Base-by-base conservation (phyloP, 108 stramenopile species). In the Fragilariopsis cylindrus region DNA sequence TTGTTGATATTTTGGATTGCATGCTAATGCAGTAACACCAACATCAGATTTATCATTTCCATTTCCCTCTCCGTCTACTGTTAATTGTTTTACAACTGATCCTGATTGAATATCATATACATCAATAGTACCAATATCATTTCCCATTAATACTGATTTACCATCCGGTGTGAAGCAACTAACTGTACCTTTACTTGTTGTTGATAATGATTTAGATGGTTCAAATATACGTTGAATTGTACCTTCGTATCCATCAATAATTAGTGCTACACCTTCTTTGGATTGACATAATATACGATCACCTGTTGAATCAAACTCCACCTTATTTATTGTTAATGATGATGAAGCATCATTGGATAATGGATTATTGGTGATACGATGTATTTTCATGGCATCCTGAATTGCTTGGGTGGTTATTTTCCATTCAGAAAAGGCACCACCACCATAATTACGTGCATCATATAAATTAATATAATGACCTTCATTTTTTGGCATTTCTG, bases 351-450 rank as follows among this genome's bases (percentile, higher is more conserved):
- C 30, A 15, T 0, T 63, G 4, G 21, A 47, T 19, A 45, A 41
- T 11, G 65, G 44, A 15, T 42, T 42, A 13, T 42, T 42, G 19
- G 45, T 3, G 39, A 80, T 55, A 4, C 74, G 69, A 8, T 80
- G 79, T 3, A 74, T 71, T 15, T 4, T 19, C 79, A 90, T 79
- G 18, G 86, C 84, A 49, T 84, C 68, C 72, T 88, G 81, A 6
- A 95, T 65, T 18, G 77, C 78, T 13, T 80, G 45, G 18, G 76
- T 78, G 2, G 74, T 54, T 4, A 91, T 78, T 71, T 91, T 85
- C 76, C 92, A 79, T 81, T 92, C 94, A 6, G 90, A 79, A 72
- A 95, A 95, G 2, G 91, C 90, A 11, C 93, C 93, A 39, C 81
- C 86, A 30, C 71, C 69, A 57, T 85, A 88, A 71, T 95, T 92